Evolutionary conservation across 768 basidiomycete genomes (phyloP), one percentile per base, ranked within the genome.

Genomic region (Royoungia palumana): DNA sequence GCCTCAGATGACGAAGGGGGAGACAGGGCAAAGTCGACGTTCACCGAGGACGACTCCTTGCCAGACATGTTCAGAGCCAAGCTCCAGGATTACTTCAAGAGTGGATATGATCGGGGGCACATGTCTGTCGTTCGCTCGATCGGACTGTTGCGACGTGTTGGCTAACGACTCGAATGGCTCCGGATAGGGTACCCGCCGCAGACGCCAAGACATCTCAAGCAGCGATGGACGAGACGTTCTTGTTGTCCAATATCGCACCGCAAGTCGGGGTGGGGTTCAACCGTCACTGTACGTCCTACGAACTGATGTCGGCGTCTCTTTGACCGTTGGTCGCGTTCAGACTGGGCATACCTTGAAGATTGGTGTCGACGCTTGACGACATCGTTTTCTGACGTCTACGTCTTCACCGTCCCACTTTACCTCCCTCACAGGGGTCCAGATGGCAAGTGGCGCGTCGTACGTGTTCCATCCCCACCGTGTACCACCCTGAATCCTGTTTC

Each of bases 241-340:
- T 91, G 30, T 70, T 99, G 38, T 85, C 91, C 0, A 99, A 99
- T 61, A 96, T 99, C 44, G 95, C 96, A 5, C 96, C 96, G 36
- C 96, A 99, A 76, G 93, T 99, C 21, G 96, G 96, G 2, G 90
- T 81, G 35, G 96, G 95, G 0, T 99, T 98, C 75, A 99, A 98
- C 63, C 77, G 96, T 46, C 94, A 98, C 63, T 99, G 94, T 94
- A 59, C 52, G 83, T 74, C 14, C 16, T 16, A 32, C 16, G 14
- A 25, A 32, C 32, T 16, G 32, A 6, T 19, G 25, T 8, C 8
- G 8, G 1, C 14, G 38, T 27, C 9, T 13, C 35, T 11, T 20
- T 41, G 41, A 46, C 28, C 3, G 11, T 12, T 12, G 28, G 3
- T 2, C 21, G 7, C 13, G 4, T 6, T n/a, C 6, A 96, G 94